phyloP scores from a whole-genome alignment of 2,329 filamentous ascomycete species.

The Ceratocystis albifundus region DNA sequence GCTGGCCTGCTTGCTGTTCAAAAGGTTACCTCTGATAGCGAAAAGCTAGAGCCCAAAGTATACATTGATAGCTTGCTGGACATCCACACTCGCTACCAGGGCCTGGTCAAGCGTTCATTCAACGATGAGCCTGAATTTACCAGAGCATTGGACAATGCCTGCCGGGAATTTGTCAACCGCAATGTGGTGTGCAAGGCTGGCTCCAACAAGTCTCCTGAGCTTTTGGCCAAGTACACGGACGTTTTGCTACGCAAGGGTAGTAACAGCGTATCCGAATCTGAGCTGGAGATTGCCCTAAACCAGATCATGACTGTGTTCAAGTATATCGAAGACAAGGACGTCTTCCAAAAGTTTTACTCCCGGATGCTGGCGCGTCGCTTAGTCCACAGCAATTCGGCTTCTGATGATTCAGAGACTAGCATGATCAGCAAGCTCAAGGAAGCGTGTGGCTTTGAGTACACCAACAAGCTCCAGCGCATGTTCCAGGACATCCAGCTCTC shows the following conservation, averaged over 20 bases:
- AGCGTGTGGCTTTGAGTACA: conserved; percentile 97
- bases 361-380: conserved; percentile 90
- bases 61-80: conserved; percentile 93
- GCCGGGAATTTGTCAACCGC: conserved; percentile 93
- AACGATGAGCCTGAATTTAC: conserved; percentile 95
- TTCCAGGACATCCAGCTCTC: conserved; percentile 99
- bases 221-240: conserved; percentile 92
- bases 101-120: conserved; percentile 83
- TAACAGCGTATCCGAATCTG: conserved; percentile 84
- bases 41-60: conserved; percentile 87
- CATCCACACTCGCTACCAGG: conserved; percentile 86
- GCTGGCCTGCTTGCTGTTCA: conserved; percentile 79
- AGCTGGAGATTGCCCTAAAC: conserved; percentile 75
- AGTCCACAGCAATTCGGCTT: conserved; percentile 89
- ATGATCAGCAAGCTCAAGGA: conserved; percentile 99
- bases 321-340: conserved; percentile 99
- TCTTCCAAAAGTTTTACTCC: conserved; percentile 99
- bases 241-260: conserved; percentile 84
- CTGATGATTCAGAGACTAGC: conserved; percentile 92
- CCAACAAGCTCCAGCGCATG: conserved; percentile 98
- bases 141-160: conserved; percentile 88
- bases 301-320: conserved; percentile 99
- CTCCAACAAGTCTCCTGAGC: conserved; percentile 85
- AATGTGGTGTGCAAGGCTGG: conserved; percentile 92
- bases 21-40: conserved; percentile 78